Percentiles rank a stretch among this genome's conserved stretches.
Conservation (phyloP, 495 filamentous ascomycete species). For the Lepidopterella palustris region DNA sequence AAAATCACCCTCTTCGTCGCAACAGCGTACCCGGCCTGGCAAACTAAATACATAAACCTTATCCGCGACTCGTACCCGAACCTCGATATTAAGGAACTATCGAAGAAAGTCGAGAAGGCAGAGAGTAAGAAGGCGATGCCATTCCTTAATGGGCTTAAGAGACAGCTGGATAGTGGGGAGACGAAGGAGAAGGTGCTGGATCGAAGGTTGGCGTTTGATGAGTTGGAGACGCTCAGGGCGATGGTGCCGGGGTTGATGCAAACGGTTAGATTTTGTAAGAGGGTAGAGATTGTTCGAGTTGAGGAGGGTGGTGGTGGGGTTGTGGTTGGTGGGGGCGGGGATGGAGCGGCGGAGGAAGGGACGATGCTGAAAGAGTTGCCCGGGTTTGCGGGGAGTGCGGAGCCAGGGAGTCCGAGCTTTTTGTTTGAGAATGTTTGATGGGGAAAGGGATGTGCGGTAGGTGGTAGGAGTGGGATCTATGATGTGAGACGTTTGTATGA, state of each 20-base stretch:
- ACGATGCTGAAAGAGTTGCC: constrained; percentile 52
- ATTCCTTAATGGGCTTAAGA: constrained; percentile 84
- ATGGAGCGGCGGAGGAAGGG: constrained; percentile 62
- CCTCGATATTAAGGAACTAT: constrained; percentile 57
- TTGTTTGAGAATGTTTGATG: constrained; percentile 63
- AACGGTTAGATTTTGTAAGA: constrained; percentile 34
- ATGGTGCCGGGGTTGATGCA: constrained; percentile 40
- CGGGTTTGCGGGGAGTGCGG: constrained; percentile 55
- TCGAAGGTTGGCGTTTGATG: constrained; percentile 78
- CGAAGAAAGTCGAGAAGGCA: constrained; percentile 64
- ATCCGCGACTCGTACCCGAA: constrained; percentile 58
- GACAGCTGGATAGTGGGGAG: constrained; percentile 57
- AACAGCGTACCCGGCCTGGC: constrained; percentile 75
- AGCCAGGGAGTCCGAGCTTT: constrained; percentile 75
- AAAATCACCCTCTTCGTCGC: constrained; percentile 83
- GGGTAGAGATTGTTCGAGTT: constrained; percentile 38
- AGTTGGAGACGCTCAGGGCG: constrained; percentile 52
- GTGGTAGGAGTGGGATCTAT: too few relatives aligned
- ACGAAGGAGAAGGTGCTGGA: constrained; percentile 62
- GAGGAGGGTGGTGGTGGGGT: constrained; percentile 34
- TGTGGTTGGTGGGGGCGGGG: constrained; percentile 62
- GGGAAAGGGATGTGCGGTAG: background rate
- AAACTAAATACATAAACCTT: constrained; percentile 81
- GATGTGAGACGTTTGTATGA: too few relatives aligned
- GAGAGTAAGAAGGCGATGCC: constrained; percentile 99